phyloP scores from a whole-genome alignment of 2,329 filamentous ascomycete species.

The Balansia obtecta region DNA sequence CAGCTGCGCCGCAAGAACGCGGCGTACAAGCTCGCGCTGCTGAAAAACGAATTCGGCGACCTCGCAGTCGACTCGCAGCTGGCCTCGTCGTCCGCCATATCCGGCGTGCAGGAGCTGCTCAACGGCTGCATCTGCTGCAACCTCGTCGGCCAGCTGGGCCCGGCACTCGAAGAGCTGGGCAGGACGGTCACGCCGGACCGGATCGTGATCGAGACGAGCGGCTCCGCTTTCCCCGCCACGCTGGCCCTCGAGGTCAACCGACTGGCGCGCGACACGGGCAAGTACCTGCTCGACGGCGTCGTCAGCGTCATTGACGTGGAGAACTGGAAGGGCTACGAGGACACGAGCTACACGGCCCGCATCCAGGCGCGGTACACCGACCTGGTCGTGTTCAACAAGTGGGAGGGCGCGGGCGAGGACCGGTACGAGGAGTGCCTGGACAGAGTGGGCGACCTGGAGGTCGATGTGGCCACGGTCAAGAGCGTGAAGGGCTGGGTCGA shows the following conservation, averaged over 20 bases:
- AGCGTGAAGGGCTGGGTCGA: constrained; percentile 69
- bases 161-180: constrained; percentile 66
- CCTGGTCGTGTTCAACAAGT: constrained; percentile 86
- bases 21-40: constrained; percentile 74
- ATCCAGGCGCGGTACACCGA: constrained; percentile 86
- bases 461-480: constrained; percentile 75
- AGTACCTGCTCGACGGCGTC: constrained; percentile 73
- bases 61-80: constrained; percentile 88
- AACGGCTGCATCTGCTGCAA: constrained; percentile 99
- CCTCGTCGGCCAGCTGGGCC: constrained; percentile 78
- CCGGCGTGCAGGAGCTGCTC: constrained; percentile 82
- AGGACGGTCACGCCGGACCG: constrained; percentile 52
- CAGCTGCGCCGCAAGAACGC: constrained; percentile 67
- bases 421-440: constrained; percentile 69
- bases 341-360: constrained; percentile 78
- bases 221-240: constrained; percentile 78
- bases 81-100: constrained; percentile 68
- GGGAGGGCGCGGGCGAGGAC: constrained; percentile 64
- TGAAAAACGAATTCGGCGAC: constrained; percentile 98
- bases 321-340: constrained; percentile 89
- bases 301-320: constrained; percentile 86
- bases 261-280: constrained; percentile 52
- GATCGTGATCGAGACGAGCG: constrained; percentile 88
- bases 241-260: constrained; percentile 84
- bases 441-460: constrained; percentile 65